Evolutionary conservation across 306 rosid species (phyloP), one percentile per base, ranked within the genome.

Genomic region (Malus orientalis): DNA sequence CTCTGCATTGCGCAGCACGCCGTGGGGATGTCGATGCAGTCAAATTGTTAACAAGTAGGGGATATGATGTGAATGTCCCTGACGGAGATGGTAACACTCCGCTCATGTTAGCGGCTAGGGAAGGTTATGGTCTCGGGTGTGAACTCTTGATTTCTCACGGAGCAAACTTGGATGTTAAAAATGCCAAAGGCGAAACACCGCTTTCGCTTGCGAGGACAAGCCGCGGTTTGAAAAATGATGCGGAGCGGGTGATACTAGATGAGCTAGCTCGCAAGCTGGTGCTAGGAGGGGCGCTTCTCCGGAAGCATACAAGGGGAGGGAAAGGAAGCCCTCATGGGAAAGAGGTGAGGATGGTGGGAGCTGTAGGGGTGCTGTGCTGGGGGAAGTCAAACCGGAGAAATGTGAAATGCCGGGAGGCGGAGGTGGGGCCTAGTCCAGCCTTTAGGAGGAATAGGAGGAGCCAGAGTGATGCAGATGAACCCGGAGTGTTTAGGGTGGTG

Each of bases 91-190:
- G 90, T 73, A 87, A 84, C 76, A 94, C 97, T 58, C 96, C 98
- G 1, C 95, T 94, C 77, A 92, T 94, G 96, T 65, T 90, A 76
- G 98, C 98, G 27, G 97, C 98, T 49, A 90, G 93, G 81, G 96
- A 89, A 86, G 93, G 96, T 76, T 88, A 90, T 72, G 91, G 89
- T 11, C 65, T 88, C 51, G 81, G 86, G 71, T 94, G 98, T 59
- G 77, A 83, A 70, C 84, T 86, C 76, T 85, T 94, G 84, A 82
- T 94, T 61, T 90, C 89, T 51, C 75, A 51, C 4, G 96, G 98
- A 10, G 94, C 98, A 63, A 58, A 80, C 47, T 79, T 83, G 19
- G 86, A 84, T 57, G 77, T 72, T 13, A 84, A 79, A 79, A 94
- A 80, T 79, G 70, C 86, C 4, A 83, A 84, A 74, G 98, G 97